Evolutionary conservation across 2,329 filamentous ascomycete genomes (phyloP), one percentile per base, ranked within the genome.

Genomic region (Penicillium griseofulvum): DNA sequence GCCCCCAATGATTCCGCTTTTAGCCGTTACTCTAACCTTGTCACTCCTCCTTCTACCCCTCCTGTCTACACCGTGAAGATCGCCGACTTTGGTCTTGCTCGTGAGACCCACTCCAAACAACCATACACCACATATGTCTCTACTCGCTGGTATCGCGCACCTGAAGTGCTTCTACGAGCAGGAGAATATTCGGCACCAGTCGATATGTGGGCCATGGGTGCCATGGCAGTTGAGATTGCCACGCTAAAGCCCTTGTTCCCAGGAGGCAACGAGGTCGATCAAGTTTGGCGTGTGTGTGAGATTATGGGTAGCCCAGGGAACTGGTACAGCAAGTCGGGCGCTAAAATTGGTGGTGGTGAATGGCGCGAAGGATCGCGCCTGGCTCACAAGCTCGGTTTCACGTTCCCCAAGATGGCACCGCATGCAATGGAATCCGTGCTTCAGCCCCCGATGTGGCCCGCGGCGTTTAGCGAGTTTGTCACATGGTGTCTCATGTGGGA

Each of bases 401-500:
- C 94, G 0, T 99, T 99, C 77, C 94, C 94, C 57, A 97, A 87
- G 85, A 97, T 99, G 94, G 93, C 94, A 22, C 94, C 94, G 48
- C 94, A 97, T 74, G 85, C 93, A 17, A 91, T 99, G 84, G 93
- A 97, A 65, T 95, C 91, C 5, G 94, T 97, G 62, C 81, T 99
- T 8, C 91, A 91, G 69, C 74, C 89, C 26, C 91, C 94, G 16
- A 90, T 96, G 69, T 99, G 94, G 94, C 94, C 94, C 6, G 78
- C 87, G 1, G 88, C 91, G 19, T 81, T 99, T 52, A 89, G 88
- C 67, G 86, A 95, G 56, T 97, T 99, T 69, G 94, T 99, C 56
- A 99, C 94, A 16, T 97, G 91, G 91, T 99, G 94, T 75, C 76
- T 99, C 63, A 94, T 97, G 89, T 99, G 94, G 94, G 94, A 99